Percentiles rank a stretch among this genome's conserved stretches.
Conservation (phyloP, 2,329 filamentous ascomycete genomes). For the Colletotrichum sp. region DNA sequence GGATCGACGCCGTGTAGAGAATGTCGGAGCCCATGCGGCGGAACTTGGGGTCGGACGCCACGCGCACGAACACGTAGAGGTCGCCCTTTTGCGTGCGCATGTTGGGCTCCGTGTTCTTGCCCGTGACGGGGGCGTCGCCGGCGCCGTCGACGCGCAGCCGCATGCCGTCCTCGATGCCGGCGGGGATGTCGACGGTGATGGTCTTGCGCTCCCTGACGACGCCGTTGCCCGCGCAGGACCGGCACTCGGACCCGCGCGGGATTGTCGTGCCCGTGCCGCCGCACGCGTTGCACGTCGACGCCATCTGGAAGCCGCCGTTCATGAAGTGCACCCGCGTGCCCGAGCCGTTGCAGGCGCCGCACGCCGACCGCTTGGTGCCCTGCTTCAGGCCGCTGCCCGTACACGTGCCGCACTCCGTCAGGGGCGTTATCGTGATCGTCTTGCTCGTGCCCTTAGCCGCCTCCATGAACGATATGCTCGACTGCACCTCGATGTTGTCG, state of each 20-base stretch:
- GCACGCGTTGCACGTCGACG: constrained; percentile 83
- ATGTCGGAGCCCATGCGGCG: constrained; percentile 87
- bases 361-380: constrained; percentile 75
- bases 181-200: constrained; percentile 89
- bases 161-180: constrained; percentile 97
- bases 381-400: constrained; percentile 83
- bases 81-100: constrained; percentile 78
- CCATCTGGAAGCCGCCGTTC: constrained; percentile 95
- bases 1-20: constrained; percentile 88
- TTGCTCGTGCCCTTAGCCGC: constrained; percentile 90
- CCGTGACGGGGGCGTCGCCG: constrained; percentile 84
- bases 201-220: constrained; percentile 84
- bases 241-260: constrained; percentile 82
- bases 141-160: constrained; percentile 83
- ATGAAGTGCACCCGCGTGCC: constrained; percentile 88
- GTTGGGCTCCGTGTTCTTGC: constrained; percentile 67
- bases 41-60: constrained; percentile 90
- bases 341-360: constrained; percentile 83
- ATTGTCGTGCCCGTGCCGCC: constrained; percentile 78
- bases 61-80: constrained; percentile 88
- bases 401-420: constrained; percentile 84
- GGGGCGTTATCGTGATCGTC: constrained; percentile 84
- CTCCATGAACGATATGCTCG: constrained; percentile 94
- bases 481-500: constrained; percentile 94
- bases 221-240: constrained; percentile 80